Base-by-base conservation (phyloP, 2,329 filamentous ascomycete species). In the Nannizziopsis arthrosporioides region DNA sequence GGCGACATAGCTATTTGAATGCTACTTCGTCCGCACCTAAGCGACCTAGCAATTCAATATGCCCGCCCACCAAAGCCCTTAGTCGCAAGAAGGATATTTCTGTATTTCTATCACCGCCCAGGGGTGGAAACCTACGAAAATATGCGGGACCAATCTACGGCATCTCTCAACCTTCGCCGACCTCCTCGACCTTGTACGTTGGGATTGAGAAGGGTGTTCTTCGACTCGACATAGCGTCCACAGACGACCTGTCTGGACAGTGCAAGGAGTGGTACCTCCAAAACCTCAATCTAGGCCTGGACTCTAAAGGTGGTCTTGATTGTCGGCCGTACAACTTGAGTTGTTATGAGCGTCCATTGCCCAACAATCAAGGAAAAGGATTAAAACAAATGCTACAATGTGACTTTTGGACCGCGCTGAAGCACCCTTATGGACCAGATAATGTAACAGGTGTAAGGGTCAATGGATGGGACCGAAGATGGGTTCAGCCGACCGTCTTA, bases 91-190 rank as follows among this genome's bases (percentile, higher is more conserved):
- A 62, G 48, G 63, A 68, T 37, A 62, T 71, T 50, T 69, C 68
- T n/a, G 57, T 70, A 35, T 71, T 70, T 54, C 56, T 71, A 9
- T 68, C 66, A 7, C 22, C 22, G 7, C 22, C 22, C 3, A 27
- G 22, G 22, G 22, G 22, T 54, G 55, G 27, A 51, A 50, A 50
- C 53, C 48, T 38, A 27, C 56, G 54, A 14, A 55, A 61, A 5
- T 71, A 72, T 57, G 62, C 67, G 9, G 68, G 69, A 3, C 63
- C 68, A 5, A 64, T 72, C 17, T 72, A 72, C 51, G 63, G 62
- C 11, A 63, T 72, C 54, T 68, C 66, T 7, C 63, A 65, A 1
- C 69, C 69, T 2, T 72, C 68, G 2, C 60, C 65, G 7, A 62
- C 64, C 30, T 72, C 69, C 0, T 62, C 67, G 18, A 70, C 68